Conservation (phyloP, 2,329 filamentous ascomycete genomes). For the Penicillium sp. region DNA sequence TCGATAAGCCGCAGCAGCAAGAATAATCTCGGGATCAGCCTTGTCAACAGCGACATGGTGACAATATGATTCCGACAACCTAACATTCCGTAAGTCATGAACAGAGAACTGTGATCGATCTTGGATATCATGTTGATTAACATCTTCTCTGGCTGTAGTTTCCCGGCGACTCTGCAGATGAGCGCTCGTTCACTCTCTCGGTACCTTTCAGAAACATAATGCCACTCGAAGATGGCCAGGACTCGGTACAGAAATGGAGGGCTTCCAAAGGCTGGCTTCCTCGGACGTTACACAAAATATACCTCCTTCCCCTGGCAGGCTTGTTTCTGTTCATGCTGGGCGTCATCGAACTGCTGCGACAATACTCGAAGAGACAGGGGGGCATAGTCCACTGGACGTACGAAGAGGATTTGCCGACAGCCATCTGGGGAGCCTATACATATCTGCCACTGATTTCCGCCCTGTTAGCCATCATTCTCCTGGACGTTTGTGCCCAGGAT, state of each 20-base stretch:
- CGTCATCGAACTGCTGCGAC: constrained; percentile 14
- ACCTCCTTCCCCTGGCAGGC: constrained; percentile 11
- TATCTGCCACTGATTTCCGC: constrained; percentile 19
- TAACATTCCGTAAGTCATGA: background rate
- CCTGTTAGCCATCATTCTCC: constrained; percentile 16
- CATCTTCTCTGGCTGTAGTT: background rate
- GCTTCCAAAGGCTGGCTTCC: constrained; percentile 10
- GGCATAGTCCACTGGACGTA: constrained; percentile 16
- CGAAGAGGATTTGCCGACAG: constrained; percentile 3
- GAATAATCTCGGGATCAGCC: background rate
- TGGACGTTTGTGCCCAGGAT: constrained; percentile 21
- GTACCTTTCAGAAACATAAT: background rate
- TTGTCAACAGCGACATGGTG: constrained; percentile 1
- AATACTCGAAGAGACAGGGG: constrained; percentile 13
- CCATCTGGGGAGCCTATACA: constrained; percentile 11
- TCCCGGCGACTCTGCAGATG: background rate
- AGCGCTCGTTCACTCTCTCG: background rate
- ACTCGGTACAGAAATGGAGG: background rate
- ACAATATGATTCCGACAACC: background rate
- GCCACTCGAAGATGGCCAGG: background rate
- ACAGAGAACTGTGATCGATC: background rate
- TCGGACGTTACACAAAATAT: constrained; percentile 14
- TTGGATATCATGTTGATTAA: background rate
- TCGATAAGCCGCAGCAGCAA: background rate
- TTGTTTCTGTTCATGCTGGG: constrained; percentile 14